These are phyloP conservation scores for Peronospora destructor DNA, from an alignment of 352 stramenopile species.

Conservation along the genomic window DNA sequence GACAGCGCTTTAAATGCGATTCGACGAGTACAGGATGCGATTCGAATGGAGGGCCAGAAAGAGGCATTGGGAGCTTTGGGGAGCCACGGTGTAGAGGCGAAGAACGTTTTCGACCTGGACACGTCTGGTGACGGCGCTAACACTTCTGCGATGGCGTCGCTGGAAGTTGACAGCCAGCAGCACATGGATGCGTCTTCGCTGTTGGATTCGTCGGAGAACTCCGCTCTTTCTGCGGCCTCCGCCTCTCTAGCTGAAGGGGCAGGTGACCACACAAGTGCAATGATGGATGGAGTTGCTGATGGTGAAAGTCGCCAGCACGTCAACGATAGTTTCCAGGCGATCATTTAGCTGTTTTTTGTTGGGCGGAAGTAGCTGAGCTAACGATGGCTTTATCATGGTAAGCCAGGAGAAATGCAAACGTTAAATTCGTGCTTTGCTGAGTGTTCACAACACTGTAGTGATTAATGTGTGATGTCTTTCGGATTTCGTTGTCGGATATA, in stretches of 20 bases:
- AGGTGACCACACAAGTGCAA: conserved; percentile 21
- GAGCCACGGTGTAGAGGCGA: conserved; percentile 9
- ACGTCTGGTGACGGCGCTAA: conserved; percentile 1
- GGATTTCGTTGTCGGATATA: neutral
- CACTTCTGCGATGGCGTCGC: conserved; percentile 18
- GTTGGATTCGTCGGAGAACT: conserved; percentile 33
- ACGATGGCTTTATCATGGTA: conserved; percentile 3
- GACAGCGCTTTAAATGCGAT: conserved; percentile 48
- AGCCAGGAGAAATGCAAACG: neutral
- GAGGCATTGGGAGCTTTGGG: conserved; percentile 20
- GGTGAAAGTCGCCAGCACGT: conserved; percentile 15
- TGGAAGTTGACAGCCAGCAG: conserved; percentile 28
- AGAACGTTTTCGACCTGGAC: conserved; percentile 25
- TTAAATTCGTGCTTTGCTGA: conserved; percentile 1
- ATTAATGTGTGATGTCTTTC: neutral
- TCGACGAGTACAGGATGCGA: conserved; percentile 58
- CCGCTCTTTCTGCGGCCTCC: conserved; percentile 31
- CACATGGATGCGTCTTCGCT: conserved; percentile 32
- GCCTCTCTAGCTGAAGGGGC: conserved; percentile 35
- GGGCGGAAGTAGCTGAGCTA: neutral
- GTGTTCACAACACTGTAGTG: neutral
- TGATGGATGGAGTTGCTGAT: conserved; percentile 20
- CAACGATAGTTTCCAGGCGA: conserved; percentile 28
- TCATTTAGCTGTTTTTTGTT: conserved; percentile 25
- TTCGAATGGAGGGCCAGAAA: conserved; percentile 41